These are phyloP conservation scores for Hydnum rufescens DNA, from an alignment of 768 basidiomycete species.

Conservation along the genomic window DNA sequence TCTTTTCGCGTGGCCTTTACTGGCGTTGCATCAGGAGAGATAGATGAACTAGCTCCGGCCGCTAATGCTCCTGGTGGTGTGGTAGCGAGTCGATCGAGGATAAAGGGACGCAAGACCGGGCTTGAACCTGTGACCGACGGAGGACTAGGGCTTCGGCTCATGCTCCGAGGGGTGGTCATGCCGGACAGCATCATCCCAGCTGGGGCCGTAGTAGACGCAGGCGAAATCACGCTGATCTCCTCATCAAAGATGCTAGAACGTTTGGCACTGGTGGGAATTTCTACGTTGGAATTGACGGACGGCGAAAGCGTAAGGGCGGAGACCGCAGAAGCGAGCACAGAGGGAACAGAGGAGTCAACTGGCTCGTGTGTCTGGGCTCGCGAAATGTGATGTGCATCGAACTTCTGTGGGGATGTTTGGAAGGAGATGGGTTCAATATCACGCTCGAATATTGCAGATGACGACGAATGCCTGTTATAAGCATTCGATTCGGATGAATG, in stretches of 20 bases:
- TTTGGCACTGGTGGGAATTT: neutral
- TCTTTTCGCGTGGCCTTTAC: too few species aligned
- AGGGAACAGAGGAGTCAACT: conserved; percentile 5
- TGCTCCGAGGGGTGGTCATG: neutral
- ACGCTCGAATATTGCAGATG: conserved; percentile 10
- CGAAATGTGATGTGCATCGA: conserved; percentile 7
- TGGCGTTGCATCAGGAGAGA: neutral
- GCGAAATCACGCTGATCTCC: conserved; percentile 9
- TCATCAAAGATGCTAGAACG: neutral
- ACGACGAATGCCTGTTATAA: conserved; percentile 7
- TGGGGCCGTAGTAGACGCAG: neutral
- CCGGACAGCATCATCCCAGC: neutral
- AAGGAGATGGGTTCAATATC: conserved; percentile 6
- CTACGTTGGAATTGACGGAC: neutral
- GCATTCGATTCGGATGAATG: neutral
- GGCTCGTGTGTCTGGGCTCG: conserved; percentile 8
- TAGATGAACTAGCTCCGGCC: neutral
- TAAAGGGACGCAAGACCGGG: neutral
- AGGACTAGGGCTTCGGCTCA: neutral
- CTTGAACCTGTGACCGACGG: neutral
- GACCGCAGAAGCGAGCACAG: conserved; percentile 8
- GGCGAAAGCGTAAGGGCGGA: conserved; percentile 3
- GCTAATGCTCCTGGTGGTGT: neutral
- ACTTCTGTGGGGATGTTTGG: neutral
- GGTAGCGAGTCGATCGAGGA: neutral